These are phyloP conservation scores for Solanum ossicruentum DNA, from an alignment of 257 asterid species.

Conservation along the genomic window DNA sequence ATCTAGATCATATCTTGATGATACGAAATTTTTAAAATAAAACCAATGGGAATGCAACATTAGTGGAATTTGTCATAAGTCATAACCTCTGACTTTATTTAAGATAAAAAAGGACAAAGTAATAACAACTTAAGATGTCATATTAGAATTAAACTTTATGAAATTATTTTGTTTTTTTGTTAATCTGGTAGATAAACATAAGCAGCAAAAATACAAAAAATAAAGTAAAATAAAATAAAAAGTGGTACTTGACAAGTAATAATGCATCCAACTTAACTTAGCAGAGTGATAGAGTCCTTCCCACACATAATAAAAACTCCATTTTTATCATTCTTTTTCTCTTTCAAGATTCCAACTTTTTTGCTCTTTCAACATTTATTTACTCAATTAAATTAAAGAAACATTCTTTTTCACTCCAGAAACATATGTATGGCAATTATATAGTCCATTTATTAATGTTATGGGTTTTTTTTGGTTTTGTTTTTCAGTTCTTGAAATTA, in stretches of 20 bases:
- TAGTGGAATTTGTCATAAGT: not conserved
- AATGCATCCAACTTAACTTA: not conserved
- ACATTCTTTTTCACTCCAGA: not conserved
- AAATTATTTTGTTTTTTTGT: not conserved
- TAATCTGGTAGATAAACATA: not conserved
- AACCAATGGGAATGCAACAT: too few relatives aligned
- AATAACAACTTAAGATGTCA: not conserved
- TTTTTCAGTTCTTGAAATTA: not conserved
- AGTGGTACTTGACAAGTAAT: not conserved
- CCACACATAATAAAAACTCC: not conserved
- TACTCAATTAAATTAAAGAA: not conserved
- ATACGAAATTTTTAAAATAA: too few relatives aligned
- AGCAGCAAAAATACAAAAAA: not conserved
- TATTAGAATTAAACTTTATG: not conserved
- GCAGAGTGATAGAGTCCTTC: not conserved
- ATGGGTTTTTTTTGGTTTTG: not conserved
- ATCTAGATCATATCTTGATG: too few relatives aligned
- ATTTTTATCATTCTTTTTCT: not conserved
- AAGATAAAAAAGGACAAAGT: not conserved
- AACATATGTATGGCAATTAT: not conserved
- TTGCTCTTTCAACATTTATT: not conserved
- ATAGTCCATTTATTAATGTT: not conserved
- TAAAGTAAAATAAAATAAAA: too few relatives aligned
- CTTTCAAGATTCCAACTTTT: not conserved
- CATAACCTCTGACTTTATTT: not conserved